Base-by-base conservation (phyloP, 2,329 filamentous ascomycete genomes). In the Botryotinia narcissicola region DNA sequence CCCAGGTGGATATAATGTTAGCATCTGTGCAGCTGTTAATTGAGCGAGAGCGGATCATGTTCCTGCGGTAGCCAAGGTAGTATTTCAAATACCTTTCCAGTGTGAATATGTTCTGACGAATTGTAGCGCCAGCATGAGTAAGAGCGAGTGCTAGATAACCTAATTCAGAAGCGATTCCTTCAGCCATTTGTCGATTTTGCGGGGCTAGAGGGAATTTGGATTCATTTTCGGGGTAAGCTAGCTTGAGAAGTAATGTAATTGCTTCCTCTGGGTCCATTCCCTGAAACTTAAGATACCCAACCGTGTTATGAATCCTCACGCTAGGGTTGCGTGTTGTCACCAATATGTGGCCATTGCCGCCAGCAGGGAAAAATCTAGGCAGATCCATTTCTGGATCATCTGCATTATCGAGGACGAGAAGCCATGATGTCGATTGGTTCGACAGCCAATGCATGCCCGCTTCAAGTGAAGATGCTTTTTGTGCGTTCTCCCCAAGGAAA, bases 1-100 rank as follows among this genome's bases (percentile, higher is more conserved):
- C 73, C 70, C 70, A 74, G 40, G 73, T 74, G 32, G 73, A 72
- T 46, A 66, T 71, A 9, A 74, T 70, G 54, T 72, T 72, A 16
- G 70, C 70, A 66, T 72, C 61, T 59, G 54, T 59, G 29, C 29
- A 59, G 29, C 54, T 32, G 14, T 35, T 59, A 6, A 59, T 14
- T 18, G n/a, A 59, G 4, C n/a, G 29, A 59, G 54, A 25, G 46
- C 51, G 51, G 14, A 54, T 54, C 51, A 54, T 54, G 46, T 48
- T 48, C 46, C 46, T 48, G 46, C 22, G 46, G 46, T 48, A 22
- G 9, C 46, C 46, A 48, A 48, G 46, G 9, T 48, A 48, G 46
- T 48, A 48, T 48, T 48, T 48, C 22, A 48, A 10, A 48, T 48
- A 48, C 9, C 46, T 48, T 48, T 48, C 46, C 46, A 48, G 46